Percentiles rank a stretch among this genome's conserved stretches.
These are phyloP conservation scores for Erythrobasidium hasegawianum DNA, from an alignment of 1,284 basidiomycete species.

Conservation along the genomic window DNA sequence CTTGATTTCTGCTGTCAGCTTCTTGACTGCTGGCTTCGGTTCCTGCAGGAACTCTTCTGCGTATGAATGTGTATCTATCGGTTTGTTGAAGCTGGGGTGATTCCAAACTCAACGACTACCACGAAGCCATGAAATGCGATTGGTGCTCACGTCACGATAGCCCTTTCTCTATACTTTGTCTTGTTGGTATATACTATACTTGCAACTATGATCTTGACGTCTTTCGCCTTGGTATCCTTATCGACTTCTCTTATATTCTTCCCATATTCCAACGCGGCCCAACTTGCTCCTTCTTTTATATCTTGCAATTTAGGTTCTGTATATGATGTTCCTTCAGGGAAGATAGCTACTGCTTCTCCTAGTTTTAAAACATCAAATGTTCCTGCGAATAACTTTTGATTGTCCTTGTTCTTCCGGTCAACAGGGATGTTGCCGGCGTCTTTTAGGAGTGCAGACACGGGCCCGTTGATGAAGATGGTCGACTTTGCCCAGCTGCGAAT, in stretches of 20 bases:
- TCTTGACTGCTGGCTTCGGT: conserved; percentile 76
- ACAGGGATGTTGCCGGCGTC: conserved; percentile 94
- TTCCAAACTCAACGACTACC: too few species aligned
- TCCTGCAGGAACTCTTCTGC: conserved; percentile 64
- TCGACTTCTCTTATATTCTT: conserved; percentile 61
- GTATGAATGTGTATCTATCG: conserved; percentile 71
- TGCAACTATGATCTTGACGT: conserved; percentile 68
- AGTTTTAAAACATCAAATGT: conserved; percentile 78
- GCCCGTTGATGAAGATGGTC: conserved; percentile 70
- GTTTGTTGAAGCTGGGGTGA: conserved; percentile 65
- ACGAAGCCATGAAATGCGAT: too few species aligned
- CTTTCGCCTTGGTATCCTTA: conserved; percentile 50
- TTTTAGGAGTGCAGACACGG: conserved; percentile 68
- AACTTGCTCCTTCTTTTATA: conserved; percentile 91
- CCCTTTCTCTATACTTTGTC: conserved; percentile 77
- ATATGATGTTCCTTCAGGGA: conserved; percentile 68
- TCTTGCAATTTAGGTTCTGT: conserved; percentile 88
- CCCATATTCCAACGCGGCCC: conserved; percentile 88
- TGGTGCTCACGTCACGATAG: conserved; percentile 55
- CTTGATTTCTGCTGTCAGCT: conserved; percentile 71
- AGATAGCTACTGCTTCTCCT: conserved; percentile 82
- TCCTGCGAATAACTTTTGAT: conserved; percentile 79
- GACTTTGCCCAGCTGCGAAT: conserved; percentile 50
- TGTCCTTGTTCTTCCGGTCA: conserved; percentile 85
- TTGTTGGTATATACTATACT: conserved; percentile 94